A percentile compares a stretch with the other conserved stretches of the same genome.
Evolutionary conservation across 2,329 filamentous ascomycete species (phyloP).

Genomic region (Colletotrichum viniferum): DNA sequence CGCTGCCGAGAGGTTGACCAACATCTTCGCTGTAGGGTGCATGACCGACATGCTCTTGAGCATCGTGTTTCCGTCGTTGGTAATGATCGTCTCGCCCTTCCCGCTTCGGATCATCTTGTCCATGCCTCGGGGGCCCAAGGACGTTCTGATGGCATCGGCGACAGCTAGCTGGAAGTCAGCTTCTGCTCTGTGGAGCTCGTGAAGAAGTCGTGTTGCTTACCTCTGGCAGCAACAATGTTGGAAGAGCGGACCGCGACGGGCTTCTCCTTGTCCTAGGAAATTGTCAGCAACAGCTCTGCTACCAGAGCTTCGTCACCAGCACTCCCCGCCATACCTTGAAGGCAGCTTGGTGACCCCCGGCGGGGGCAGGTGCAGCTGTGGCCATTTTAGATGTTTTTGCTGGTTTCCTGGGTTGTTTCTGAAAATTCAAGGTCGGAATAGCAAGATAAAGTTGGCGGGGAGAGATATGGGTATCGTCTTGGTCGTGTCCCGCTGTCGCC

Average conservation of each 20-base stretch:
- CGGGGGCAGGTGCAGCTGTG: conserved; percentile 46
- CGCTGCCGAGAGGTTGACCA: conserved; percentile 94
- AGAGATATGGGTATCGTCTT: conserved; percentile 16
- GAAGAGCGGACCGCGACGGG: conserved; percentile 93
- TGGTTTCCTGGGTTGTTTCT: not conserved
- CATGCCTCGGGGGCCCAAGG: conserved; percentile 95
- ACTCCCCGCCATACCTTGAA: conserved; percentile 53
- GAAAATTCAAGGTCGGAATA: not conserved
- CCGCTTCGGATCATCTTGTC: conserved; percentile 99
- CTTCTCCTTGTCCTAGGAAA: conserved; percentile 86
- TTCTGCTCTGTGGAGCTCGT: not conserved
- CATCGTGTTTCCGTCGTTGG: conserved; percentile 99
- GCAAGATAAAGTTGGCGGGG: conserved; percentile 1
- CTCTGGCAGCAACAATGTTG: conserved; percentile 97
- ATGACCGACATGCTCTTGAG: conserved; percentile 98
- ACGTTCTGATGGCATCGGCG: conserved; percentile 96
- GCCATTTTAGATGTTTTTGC: conserved; percentile 40
- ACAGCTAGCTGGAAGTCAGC: conserved; percentile 67
- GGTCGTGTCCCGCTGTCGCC: conserved; percentile 22
- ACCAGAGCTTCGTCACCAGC: conserved; percentile 28
- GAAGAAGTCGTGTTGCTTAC: conserved; percentile 49
- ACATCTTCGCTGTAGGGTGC: conserved; percentile 99
- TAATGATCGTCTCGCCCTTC: conserved; percentile 98
- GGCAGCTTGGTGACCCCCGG: conserved; percentile 54
- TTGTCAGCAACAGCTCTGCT: conserved; percentile 43